phyloP scores from a whole-genome alignment of 2,329 filamentous ascomycete species.

The Arthrobotrys iridis region DNA sequence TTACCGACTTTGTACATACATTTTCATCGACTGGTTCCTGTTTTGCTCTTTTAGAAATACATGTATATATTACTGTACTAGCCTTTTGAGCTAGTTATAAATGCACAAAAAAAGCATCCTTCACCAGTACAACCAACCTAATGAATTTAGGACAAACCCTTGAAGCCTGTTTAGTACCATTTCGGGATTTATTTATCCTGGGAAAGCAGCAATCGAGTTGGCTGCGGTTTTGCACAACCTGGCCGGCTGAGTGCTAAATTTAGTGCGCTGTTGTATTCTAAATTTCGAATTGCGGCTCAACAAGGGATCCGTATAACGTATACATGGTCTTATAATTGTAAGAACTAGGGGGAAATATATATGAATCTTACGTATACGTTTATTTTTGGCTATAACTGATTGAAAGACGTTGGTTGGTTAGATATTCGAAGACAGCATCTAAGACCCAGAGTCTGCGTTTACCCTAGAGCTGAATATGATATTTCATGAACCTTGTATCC shows the following conservation, averaged over 20 bases:
- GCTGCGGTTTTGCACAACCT: slow-evolving; percentile 22
- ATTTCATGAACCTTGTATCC: slow-evolving; percentile 2
- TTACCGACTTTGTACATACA: slow-evolving; percentile 42
- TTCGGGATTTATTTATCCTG: too few relatives aligned
- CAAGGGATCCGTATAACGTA: slow-evolving; percentile 16
- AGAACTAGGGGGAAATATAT: not conserved
- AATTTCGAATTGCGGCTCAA: not conserved
- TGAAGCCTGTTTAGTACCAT: not conserved
- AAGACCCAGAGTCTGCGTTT: not conserved
- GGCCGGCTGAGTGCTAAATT: not conserved
- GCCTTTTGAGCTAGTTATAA: slow-evolving; percentile 20
- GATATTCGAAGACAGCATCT: slow-evolving; percentile 4
- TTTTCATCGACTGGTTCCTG: slow-evolving; percentile 20
- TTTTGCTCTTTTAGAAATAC: slow-evolving; percentile 21
- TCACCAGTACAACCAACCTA: slow-evolving; percentile 12
- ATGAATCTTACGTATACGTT: slow-evolving; percentile 10
- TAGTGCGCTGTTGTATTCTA: slow-evolving; percentile 1
- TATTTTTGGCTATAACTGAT: slow-evolving; percentile 10
- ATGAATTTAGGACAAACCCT: too few relatives aligned
- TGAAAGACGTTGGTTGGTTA: slow-evolving; percentile 2
- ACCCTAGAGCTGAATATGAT: slow-evolving; percentile 15
- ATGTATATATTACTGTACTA: slow-evolving; percentile 34
- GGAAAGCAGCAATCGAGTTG: slow-evolving; percentile 1
- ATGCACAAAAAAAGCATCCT: slow-evolving; percentile 27
- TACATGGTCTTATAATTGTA: not conserved